phyloP scores from a whole-genome alignment of 2,329 filamentous ascomycete species.

The Aureobasidium sp. region DNA sequence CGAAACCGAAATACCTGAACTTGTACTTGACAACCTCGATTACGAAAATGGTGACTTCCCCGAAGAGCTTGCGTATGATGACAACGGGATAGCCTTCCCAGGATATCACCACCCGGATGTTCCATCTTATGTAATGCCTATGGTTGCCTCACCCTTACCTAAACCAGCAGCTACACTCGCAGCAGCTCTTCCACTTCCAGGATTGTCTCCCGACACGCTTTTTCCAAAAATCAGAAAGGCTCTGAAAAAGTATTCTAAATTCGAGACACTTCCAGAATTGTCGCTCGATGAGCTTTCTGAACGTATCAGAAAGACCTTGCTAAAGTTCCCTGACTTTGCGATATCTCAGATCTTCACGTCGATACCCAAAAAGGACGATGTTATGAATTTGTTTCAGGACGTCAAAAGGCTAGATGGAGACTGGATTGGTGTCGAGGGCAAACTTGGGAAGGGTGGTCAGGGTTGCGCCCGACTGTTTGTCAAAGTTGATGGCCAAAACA shows the following conservation, averaged over 20 bases:
- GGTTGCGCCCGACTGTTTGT: conserved; percentile 4
- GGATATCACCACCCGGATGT: not conserved
- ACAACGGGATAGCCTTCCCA: not conserved
- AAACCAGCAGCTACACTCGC: not conserved
- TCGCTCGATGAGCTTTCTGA: not conserved
- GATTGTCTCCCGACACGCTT: not conserved
- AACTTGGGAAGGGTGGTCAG: not conserved
- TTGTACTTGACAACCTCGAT: not conserved
- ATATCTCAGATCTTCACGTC: not conserved
- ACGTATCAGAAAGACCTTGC: not conserved
- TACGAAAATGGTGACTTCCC: not conserved
- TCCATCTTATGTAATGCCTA: not conserved
- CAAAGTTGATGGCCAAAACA: not conserved
- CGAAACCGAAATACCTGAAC: not conserved
- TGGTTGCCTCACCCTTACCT: not conserved
- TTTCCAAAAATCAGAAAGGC: not conserved
- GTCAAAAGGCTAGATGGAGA: not conserved
- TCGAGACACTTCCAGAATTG: not conserved
- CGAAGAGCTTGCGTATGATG: not conserved
- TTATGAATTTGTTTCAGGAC: not conserved
- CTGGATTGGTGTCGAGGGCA: not conserved
- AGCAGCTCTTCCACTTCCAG: not conserved
- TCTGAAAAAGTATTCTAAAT: not conserved
- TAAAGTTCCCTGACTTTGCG: not conserved
- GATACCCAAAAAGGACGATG: not conserved